phyloP scores from a whole-genome alignment of 768 basidiomycete genomes.

The Stropharia rugosoannulata region DNA sequence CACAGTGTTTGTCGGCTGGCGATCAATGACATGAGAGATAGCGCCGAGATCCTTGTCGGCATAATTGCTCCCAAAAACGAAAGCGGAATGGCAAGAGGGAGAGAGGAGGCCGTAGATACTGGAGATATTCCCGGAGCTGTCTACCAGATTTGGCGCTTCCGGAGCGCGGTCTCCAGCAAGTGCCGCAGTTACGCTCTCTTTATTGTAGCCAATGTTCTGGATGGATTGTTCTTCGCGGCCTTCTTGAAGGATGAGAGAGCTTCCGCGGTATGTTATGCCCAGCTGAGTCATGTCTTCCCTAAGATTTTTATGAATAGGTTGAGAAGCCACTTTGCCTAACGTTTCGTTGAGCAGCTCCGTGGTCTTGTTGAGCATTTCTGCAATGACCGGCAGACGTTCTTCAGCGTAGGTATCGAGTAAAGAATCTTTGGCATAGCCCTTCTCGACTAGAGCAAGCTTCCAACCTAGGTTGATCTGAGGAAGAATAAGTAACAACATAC shows the following conservation, averaged over 20 bases:
- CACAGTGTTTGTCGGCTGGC: constrained; percentile 11
- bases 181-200: constrained; percentile 10
- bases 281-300: constrained; percentile 33
- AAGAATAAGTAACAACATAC: background rate
- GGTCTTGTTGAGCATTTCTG: constrained; percentile 32
- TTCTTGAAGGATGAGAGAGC: constrained; percentile 40
- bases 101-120: constrained; percentile 9
- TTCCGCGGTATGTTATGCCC: constrained; percentile 52
- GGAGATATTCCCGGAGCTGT: background rate
- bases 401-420: constrained; percentile 30
- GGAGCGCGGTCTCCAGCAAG: constrained; percentile 16
- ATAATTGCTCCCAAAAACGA: constrained; percentile 9
- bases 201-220: constrained; percentile 5
- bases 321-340: background rate
- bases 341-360: constrained; percentile 20
- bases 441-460: constrained; percentile 33
- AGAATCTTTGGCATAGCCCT: constrained; percentile 20
- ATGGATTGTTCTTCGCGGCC: background rate
- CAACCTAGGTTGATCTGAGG: constrained; percentile 36
- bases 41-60: background rate
- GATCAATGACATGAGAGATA: constrained; percentile 3
- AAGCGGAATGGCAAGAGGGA: constrained; percentile 3
- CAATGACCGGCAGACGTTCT: constrained; percentile 38
- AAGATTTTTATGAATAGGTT: constrained; percentile 12
- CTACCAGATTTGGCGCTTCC: constrained; percentile 11